phyloP scores from a whole-genome alignment of 805 yeast species.

The Candida tammaniensis region DNA sequence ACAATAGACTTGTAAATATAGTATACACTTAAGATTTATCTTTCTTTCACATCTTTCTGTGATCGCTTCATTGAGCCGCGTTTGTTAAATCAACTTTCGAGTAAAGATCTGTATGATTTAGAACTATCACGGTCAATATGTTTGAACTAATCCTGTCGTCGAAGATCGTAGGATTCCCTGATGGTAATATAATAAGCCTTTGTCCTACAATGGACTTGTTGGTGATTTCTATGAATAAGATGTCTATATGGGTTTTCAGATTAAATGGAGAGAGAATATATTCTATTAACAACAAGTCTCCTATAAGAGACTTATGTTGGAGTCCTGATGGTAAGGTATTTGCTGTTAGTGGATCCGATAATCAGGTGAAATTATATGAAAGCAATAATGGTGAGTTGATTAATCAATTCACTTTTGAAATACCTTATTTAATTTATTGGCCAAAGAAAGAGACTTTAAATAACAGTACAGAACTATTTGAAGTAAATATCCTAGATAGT shows the following conservation, averaged over 20 bases:
- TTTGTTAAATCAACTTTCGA: no score
- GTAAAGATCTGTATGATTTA: no score
- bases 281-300: slow-evolving; percentile 38
- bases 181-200: slow-evolving; percentile 40
- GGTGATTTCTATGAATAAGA: slow-evolving; percentile 49
- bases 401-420: slow-evolving; percentile 15
- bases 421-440: slow-evolving; percentile 9
- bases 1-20: slow-evolving; percentile 8
- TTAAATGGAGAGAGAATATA: slow-evolving; percentile 53
- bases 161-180: slow-evolving; percentile 26
- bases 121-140: no score
- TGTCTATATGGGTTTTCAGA: slow-evolving; percentile 51
- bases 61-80: no score
- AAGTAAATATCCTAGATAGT: slow-evolving; percentile 9
- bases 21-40: no score
- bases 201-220: slow-evolving; percentile 56
- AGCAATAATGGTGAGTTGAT: slow-evolving; percentile 40
- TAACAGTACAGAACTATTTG: slow-evolving; percentile 9
- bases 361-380: slow-evolving; percentile 41
- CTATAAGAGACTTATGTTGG: slow-evolving; percentile 30
- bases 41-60: background rate
- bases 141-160: background rate
- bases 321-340: slow-evolving; percentile 38
- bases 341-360: slow-evolving; percentile 45
- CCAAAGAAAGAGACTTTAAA: background rate